Conservation (phyloP, 2,329 filamentous ascomycete genomes). For the Fusarium continuum region DNA sequence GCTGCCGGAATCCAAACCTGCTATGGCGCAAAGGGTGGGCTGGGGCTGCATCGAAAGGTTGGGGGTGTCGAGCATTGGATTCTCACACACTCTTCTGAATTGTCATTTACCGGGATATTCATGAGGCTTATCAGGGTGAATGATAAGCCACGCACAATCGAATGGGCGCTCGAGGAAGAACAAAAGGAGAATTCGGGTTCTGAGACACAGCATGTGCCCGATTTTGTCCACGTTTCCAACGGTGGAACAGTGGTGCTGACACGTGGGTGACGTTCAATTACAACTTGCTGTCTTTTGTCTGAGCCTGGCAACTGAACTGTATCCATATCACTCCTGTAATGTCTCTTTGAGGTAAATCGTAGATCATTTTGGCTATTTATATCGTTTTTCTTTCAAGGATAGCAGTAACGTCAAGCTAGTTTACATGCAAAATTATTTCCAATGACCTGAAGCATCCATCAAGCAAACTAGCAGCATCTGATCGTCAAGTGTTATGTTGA, state of each 20-base stretch:
- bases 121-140: constrained; percentile 21
- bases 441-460: no score
- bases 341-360: no score
- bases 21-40: constrained; percentile 24
- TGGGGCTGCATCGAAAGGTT: constrained; percentile 32
- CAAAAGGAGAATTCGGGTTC: background rate
- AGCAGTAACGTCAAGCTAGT: no score
- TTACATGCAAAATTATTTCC: no score
- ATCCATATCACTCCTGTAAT: background rate
- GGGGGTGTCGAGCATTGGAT: constrained; percentile 39
- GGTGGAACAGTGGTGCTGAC: constrained; percentile 26
- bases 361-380: no score
- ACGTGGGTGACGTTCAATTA: background rate
- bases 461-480: no score
- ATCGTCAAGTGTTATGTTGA: no score
- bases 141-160: constrained; percentile 28
- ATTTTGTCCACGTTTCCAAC: constrained; percentile 22
- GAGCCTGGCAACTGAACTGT: no score
- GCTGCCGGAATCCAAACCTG: constrained; percentile 10
- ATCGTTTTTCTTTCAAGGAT: no score
- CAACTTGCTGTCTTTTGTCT: no score
- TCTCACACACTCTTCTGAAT: constrained; percentile 14
- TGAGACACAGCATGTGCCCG: background rate
- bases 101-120: constrained; percentile 27
- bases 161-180: constrained; percentile 37